A percentile compares a stretch with the other conserved stretches of the same genome.
These are phyloP conservation scores for Rhypophila decipiens DNA, from an alignment of 495 filamentous ascomycete genomes.

Conservation along the genomic window DNA sequence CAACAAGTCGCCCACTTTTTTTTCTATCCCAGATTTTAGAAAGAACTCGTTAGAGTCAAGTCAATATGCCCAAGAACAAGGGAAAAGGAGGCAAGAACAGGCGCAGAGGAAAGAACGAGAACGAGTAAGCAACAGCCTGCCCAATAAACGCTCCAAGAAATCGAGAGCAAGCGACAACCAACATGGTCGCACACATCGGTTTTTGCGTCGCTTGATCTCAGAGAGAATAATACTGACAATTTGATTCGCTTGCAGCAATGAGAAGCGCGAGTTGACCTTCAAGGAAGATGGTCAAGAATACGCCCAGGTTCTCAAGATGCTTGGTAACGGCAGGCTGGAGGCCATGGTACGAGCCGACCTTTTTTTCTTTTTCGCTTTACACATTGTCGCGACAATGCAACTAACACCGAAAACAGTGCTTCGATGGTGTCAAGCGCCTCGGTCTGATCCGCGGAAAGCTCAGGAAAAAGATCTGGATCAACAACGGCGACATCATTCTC, in stretches of 20 bases:
- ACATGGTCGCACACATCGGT: too few species aligned
- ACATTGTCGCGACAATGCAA: background rate
- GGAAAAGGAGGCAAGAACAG: constrained; percentile 94
- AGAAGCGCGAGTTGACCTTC: constrained; percentile 97
- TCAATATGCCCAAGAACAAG: constrained; percentile 28
- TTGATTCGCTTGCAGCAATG: constrained; percentile 57
- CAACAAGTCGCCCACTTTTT: background rate
- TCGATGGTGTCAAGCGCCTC: constrained; percentile 84
- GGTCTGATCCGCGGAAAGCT: constrained; percentile 91
- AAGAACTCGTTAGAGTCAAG: background rate
- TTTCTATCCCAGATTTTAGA: too few species aligned
- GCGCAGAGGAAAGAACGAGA: constrained; percentile 99
- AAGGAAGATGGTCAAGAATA: constrained; percentile 99
- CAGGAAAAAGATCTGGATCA: constrained; percentile 98
- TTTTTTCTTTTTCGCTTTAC: background rate
- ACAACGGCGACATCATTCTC: constrained; percentile 98
- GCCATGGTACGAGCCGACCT: constrained; percentile 50
- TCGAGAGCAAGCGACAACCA: too few species aligned
- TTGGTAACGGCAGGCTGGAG: constrained; percentile 95
- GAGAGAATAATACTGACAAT: constrained; percentile 2
- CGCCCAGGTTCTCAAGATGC: constrained; percentile 97
- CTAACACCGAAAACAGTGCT: constrained; percentile 55
- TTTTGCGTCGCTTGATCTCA: background rate
- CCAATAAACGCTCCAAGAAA: too few species aligned
- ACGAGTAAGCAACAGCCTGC: constrained; percentile 49